A percentile compares a stretch with the other conserved stretches of the same genome.
Evolutionary conservation across 2,329 filamentous ascomycete species (phyloP).

Genomic region (Neophaeococcomyces mojaviensis): DNA sequence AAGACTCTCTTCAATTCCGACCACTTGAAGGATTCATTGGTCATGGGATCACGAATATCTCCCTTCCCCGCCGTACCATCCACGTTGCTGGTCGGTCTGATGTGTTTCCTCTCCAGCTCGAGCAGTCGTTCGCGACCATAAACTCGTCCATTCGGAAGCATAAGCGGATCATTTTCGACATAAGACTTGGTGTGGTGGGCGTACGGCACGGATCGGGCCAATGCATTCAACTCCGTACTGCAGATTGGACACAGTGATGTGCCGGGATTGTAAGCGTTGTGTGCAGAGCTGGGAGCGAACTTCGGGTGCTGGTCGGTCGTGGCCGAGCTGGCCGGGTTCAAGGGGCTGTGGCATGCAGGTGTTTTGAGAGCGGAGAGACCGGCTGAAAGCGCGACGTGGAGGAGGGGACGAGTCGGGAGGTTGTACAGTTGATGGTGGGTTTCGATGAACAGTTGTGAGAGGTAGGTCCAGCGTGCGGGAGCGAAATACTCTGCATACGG

Average conservation of each 20-base stretch:
- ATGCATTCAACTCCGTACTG: constrained; percentile 85
- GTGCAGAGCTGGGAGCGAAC: constrained; percentile 14
- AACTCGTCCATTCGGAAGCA: constrained; percentile 79
- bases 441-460: constrained; percentile 71
- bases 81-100: constrained; percentile 31
- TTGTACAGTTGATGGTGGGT: constrained; percentile 83
- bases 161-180: constrained; percentile 76
- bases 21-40: constrained; percentile 58
- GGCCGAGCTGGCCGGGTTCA: constrained; percentile 44
- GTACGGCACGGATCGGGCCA: constrained; percentile 83
- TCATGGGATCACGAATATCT: constrained; percentile 67
- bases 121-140: constrained; percentile 70
- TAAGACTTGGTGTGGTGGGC: constrained; percentile 92
- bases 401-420: constrained; percentile 71
- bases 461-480: constrained; percentile 61
- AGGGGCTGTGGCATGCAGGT: constrained; percentile 74
- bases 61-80: constrained; percentile 6
- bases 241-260: constrained; percentile 90
- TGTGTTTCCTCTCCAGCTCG: constrained; percentile 71
- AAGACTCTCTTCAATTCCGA: constrained; percentile 75
- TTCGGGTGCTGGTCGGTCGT: constrained; percentile 46
- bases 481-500: constrained; percentile 67
- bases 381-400: constrained; percentile 84
- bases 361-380: constrained; percentile 94
- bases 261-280: constrained; percentile 24